These are phyloP conservation scores for Wickerhamiella australiensis DNA, from an alignment of 805 yeast species.

Conservation along the genomic window DNA sequence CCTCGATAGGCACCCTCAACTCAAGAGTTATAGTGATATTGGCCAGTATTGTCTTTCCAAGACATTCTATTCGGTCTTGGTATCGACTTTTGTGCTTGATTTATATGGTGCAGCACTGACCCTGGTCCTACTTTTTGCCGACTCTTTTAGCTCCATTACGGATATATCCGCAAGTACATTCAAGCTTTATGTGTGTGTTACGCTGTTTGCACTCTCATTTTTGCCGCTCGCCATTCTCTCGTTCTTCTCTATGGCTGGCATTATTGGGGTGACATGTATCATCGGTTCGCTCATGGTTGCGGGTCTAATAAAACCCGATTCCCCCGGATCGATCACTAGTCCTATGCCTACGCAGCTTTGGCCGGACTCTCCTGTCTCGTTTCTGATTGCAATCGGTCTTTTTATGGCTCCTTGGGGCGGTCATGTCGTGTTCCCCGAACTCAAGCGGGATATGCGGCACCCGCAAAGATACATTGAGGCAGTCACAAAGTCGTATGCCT, in stretches of 20 bases:
- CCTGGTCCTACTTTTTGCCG: constrained; percentile 70
- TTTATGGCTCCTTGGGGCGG: constrained; percentile 64
- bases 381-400: constrained; percentile 32
- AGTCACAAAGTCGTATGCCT: constrained; percentile 42
- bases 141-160: constrained; percentile 60
- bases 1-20: constrained; percentile 65
- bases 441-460: constrained; percentile 60
- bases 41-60: constrained; percentile 39
- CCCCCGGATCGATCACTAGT: constrained; percentile 64
- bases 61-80: constrained; percentile 72
- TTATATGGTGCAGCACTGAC: constrained; percentile 74
- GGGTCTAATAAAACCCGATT: constrained; percentile 45
- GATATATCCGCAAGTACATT: constrained; percentile 49
- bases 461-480: constrained; percentile 46
- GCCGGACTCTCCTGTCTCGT: constrained; percentile 46
- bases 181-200: constrained; percentile 27
- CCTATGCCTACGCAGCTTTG: constrained; percentile 56
- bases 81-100: constrained; percentile 60
- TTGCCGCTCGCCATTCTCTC: constrained; percentile 65
- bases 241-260: constrained; percentile 57
- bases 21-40: constrained; percentile 79
- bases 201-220: constrained; percentile 35
- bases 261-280: constrained; percentile 54
- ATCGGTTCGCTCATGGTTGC: constrained; percentile 46
- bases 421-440: constrained; percentile 68